These are phyloP conservation scores for Cutaneotrichosporon sp. DNA, from an alignment of 1,284 basidiomycete genomes.

Conservation along the genomic window DNA sequence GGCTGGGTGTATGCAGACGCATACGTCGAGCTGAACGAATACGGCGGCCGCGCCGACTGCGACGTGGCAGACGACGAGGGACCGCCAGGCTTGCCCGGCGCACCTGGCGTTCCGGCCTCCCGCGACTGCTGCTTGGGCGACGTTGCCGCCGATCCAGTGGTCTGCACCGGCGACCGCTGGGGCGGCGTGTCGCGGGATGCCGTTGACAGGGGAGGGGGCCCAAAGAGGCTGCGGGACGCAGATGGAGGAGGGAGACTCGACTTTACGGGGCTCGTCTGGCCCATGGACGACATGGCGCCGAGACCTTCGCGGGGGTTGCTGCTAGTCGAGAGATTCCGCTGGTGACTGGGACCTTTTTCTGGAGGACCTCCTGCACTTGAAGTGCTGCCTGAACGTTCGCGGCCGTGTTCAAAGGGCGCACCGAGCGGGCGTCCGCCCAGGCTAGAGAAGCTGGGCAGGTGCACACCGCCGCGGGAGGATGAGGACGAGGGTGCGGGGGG, in stretches of 20 bases:
- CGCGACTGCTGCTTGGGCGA: constrained; percentile 12
- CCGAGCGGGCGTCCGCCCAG: constrained; percentile 10
- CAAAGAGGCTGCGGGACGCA: constrained; percentile 10
- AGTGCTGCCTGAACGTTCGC: constrained; percentile 9
- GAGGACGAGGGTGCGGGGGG: constrained; percentile 1
- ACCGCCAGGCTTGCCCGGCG: neutral
- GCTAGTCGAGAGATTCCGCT: constrained; percentile 14
- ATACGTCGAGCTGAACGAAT: constrained; percentile 20
- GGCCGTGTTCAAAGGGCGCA: constrained; percentile 9
- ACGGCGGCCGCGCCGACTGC: constrained; percentile 12
- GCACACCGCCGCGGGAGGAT: constrained; percentile 2
- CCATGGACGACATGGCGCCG: constrained; percentile 8
- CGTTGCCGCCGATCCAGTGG: constrained; percentile 3
- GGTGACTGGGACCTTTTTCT: constrained; percentile 11
- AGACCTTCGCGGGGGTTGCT: constrained; percentile 14
- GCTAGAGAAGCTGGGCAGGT: constrained; percentile 12
- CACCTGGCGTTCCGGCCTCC: neutral
- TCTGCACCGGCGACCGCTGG: constrained; percentile 16
- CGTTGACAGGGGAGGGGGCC: constrained; percentile 14
- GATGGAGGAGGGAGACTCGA: constrained; percentile 5
- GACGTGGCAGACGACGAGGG: constrained; percentile 3
- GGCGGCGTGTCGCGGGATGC: constrained; percentile 10
- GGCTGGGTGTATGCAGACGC: constrained; percentile 20
- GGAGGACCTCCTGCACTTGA: constrained; percentile 5
- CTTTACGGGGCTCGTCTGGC: constrained; percentile 16